Base-by-base conservation (phyloP, 495 filamentous ascomycete species). In the Xylaria grammica region DNA sequence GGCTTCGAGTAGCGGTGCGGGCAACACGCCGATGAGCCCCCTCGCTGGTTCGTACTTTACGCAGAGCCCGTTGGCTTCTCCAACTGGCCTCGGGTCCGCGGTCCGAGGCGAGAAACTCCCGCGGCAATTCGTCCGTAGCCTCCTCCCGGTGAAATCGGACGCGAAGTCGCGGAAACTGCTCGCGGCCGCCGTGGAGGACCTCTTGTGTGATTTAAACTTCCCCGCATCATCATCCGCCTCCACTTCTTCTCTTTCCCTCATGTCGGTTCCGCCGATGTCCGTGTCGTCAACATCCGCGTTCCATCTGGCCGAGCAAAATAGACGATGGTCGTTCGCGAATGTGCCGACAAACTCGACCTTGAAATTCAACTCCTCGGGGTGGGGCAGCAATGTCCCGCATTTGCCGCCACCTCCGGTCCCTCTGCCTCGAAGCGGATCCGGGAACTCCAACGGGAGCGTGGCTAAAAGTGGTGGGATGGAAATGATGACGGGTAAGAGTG, bases 61-160 rank as follows among this genome's bases (percentile, higher is more conserved):
- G 32, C 59, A 38, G 36, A 6, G 34, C 46, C 24, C 54, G 1
- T 36, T 40, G 26, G 22, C 49, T n/a, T 36, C 29, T 26, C 42
- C 56, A n/a, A n/a, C 54, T 11, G 38, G 54, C 38, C 29, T 26
- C 22, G 7, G 26, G 29, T 6, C 40, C 6, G 50, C 50, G 19
- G 9, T 88, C 63, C 85, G 80, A 66, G 86, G 83, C 54, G 91
- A 95, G 69, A 81, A 90, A 8, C 91, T 94, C 50, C 92, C 91
- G 6, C 91, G 92, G 59, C 88, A 93, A 67, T 84, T 95, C 0
- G 87, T 90, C 1, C 85, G 92, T 38, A 82, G 87, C 26, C 78
- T 95, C 5, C 87, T 96, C 55, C 92, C 92, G 1, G 78, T 78
- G 4, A 63, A 59, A 19, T 60, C 71, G 29, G 70, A 78, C 54